These are phyloP conservation scores for Lachnellula suecica DNA, from an alignment of 2,329 filamentous ascomycete species.

Conservation along the genomic window DNA sequence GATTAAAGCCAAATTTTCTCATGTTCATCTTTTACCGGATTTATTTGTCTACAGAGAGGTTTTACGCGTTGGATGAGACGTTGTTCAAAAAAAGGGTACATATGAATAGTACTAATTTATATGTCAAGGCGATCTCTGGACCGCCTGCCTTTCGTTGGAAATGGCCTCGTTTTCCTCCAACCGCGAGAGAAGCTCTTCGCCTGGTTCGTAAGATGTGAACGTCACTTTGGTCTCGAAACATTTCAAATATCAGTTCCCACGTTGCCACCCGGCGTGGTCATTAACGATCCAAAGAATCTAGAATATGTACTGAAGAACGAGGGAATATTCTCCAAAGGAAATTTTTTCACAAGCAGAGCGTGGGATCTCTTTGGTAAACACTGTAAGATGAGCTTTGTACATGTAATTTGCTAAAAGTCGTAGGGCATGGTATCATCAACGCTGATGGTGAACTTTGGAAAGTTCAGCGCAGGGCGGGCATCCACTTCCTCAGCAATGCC, in stretches of 20 bases:
- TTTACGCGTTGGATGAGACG: too few species aligned
- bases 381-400: background rate
- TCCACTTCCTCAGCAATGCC: constrained; percentile 55
- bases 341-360: constrained; percentile 58
- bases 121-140: constrained; percentile 30
- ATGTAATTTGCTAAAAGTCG: background rate
- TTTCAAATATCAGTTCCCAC: constrained; percentile 62
- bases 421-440: constrained; percentile 65
- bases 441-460: constrained; percentile 64
- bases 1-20: background rate
- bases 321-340: constrained; percentile 58
- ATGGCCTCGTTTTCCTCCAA: constrained; percentile 61
- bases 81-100: background rate
- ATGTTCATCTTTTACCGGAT: background rate
- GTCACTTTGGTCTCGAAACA: constrained; percentile 56
- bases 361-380: constrained; percentile 59
- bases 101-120: background rate
- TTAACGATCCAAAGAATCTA: constrained; percentile 60
- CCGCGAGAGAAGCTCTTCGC: constrained; percentile 58
- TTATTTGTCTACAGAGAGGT: background rate
- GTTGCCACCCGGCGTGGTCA: constrained; percentile 60
- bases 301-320: constrained; percentile 64
- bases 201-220: constrained; percentile 62
- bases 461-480: constrained; percentile 60
- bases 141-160: constrained; percentile 52